Conservation (phyloP, 257 asterid species). For the Solanum bulbocastanum region DNA sequence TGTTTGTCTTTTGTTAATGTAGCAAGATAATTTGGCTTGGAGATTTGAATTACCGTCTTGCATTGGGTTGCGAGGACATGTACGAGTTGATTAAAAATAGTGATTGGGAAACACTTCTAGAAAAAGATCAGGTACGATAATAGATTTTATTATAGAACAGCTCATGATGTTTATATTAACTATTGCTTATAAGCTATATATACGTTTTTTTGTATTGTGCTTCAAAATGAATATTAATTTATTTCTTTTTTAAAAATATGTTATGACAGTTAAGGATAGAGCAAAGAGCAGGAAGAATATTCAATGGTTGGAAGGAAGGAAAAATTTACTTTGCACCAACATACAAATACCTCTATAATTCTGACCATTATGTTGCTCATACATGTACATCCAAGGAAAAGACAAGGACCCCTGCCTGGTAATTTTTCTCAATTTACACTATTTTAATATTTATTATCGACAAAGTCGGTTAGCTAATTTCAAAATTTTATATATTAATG, state of each 20-base stretch:
- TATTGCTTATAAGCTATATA: no score
- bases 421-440: background rate
- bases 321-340: conserved; percentile 74
- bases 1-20: background rate
- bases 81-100: conserved; percentile 36
- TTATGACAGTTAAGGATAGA: conserved; percentile 51
- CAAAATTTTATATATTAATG: background rate
- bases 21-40: conserved; percentile 89
- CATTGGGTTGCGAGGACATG: conserved; percentile 29
- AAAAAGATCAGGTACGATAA: conserved; percentile 61
- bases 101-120: conserved; percentile 62
- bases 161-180: background rate
- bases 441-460: background rate
- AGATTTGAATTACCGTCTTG: conserved; percentile 79
- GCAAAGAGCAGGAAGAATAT: conserved; percentile 68
- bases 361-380: conserved; percentile 51
- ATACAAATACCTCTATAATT: conserved; percentile 55
- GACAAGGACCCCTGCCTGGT: conserved; percentile 91
- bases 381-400: conserved; percentile 37
- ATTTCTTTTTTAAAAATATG: background rate
- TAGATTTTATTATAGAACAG: no score
- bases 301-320: conserved; percentile 83
- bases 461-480: background rate
- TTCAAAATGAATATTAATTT: background rate
- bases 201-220: background rate